These are phyloP conservation scores for Diaporthe sp. DNA, from an alignment of 2,329 filamentous ascomycete genomes.

Conservation along the genomic window DNA sequence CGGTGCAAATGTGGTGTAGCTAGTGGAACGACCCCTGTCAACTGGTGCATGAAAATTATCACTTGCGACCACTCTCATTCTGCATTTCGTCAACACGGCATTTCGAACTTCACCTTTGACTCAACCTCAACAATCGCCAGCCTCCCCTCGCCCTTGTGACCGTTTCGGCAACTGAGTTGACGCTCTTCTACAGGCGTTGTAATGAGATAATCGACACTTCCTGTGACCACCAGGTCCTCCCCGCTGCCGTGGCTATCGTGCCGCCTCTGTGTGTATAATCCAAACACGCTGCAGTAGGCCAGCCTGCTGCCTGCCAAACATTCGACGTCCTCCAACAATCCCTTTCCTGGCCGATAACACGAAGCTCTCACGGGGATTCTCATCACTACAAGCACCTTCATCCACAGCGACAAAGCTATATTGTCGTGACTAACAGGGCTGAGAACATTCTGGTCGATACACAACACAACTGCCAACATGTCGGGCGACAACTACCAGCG, in stretches of 20 bases:
- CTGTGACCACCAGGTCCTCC: slow-evolving; percentile 37
- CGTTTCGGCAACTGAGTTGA: slow-evolving; percentile 13
- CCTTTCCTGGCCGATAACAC: background rate
- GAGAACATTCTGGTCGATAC: background rate
- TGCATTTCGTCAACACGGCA: slow-evolving; percentile 26
- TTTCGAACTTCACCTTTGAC: background rate
- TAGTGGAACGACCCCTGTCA: slow-evolving; percentile 10
- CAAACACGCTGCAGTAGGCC: slow-evolving; percentile 11
- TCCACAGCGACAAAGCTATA: slow-evolving; percentile 24
- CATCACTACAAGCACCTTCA: slow-evolving; percentile 20
- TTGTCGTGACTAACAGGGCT: slow-evolving; percentile 33
- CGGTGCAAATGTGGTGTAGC: background rate
- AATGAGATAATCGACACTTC: slow-evolving; percentile 41
- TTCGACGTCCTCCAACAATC: background rate
- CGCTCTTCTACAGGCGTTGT: slow-evolving; percentile 21
- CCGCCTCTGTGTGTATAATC: slow-evolving; percentile 13
- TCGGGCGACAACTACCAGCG: slow-evolving; percentile 73
- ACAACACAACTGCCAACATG: slow-evolving; percentile 66
- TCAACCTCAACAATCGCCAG: background rate
- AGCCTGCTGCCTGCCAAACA: background rate
- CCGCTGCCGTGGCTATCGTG: slow-evolving; percentile 31
- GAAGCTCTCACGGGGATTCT: background rate
- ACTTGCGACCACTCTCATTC: slow-evolving; percentile 24
- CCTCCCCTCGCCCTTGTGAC: background rate
- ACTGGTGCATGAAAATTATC: slow-evolving; percentile 30